Conservation (phyloP, 1,139 yeast species). For the Candida frijolesensis region DNA sequence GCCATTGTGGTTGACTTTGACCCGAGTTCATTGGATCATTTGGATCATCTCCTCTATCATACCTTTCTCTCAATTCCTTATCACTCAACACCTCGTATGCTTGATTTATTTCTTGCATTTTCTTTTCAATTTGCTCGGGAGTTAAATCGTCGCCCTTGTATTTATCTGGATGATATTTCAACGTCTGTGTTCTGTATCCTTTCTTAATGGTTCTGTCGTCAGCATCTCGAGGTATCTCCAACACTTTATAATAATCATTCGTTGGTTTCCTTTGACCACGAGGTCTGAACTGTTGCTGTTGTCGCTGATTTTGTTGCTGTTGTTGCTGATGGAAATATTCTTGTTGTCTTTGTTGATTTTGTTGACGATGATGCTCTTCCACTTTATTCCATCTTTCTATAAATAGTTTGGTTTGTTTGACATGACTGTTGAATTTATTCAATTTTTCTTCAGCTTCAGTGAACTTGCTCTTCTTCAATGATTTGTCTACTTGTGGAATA, state of each 20-base stretch:
- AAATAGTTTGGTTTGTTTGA: constrained; percentile 43
- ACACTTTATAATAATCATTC: constrained; percentile 79
- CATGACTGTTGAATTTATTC: constrained; percentile 32
- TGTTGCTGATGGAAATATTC: constrained; percentile 47
- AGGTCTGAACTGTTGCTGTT: constrained; percentile 40
- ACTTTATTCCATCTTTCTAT: constrained; percentile 30
- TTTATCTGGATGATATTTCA: constrained; percentile 91
- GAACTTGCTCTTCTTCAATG: constrained; percentile 41
- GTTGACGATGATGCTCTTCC: constrained; percentile 19
- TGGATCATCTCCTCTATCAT: constrained; percentile 70
- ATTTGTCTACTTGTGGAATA: constrained; percentile 45
- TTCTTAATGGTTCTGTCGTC: constrained; percentile 73
- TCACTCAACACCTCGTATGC: constrained; percentile 87
- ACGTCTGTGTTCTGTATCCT: constrained; percentile 78
- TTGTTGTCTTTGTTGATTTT: constrained; percentile 34
- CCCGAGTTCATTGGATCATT: constrained; percentile 38
- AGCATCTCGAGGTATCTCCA: constrained; percentile 71
- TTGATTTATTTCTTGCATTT: constrained; percentile 90
- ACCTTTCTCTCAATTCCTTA: constrained; percentile 61
- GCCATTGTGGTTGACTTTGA: constrained; percentile 20
- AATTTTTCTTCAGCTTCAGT: constrained; percentile 44
- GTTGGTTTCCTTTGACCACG: constrained; percentile 45
- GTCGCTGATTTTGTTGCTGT: constrained; percentile 49
- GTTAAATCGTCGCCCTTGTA: constrained; percentile 65
- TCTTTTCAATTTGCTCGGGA: constrained; percentile 72